phyloP scores from a whole-genome alignment of 129 eudicot genomes.

The Ambrosia trifida region DNA sequence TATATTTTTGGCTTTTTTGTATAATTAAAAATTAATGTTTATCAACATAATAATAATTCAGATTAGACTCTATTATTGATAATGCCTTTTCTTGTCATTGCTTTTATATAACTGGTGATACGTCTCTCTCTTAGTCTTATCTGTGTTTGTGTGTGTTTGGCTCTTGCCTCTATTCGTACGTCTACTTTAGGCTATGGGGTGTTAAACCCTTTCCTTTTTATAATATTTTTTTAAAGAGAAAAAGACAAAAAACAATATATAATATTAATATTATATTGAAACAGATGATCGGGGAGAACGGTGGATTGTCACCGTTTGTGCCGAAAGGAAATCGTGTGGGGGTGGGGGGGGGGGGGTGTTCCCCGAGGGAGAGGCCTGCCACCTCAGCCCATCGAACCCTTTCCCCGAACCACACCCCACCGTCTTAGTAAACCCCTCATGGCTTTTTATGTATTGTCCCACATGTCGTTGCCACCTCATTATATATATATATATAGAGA shows the following conservation, averaged over 20 bases:
- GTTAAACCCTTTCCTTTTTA: too few relatives aligned
- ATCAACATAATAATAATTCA: conserved; percentile 31
- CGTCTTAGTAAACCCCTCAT: not conserved
- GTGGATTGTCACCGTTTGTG: too few relatives aligned
- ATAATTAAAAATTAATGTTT: conserved; percentile 7
- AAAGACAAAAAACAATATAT: too few relatives aligned
- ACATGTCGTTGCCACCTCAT: conserved; percentile 14
- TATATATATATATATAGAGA: not conserved
- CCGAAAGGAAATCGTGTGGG: too few relatives aligned
- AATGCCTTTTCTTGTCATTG: conserved; percentile 31
- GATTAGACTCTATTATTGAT: conserved; percentile 20
- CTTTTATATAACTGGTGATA: conserved; percentile 27
- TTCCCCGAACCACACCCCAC: too few relatives aligned
- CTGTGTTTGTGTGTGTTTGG: conserved; percentile 23
- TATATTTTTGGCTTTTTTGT: conserved; percentile 27
- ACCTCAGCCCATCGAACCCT: too few relatives aligned
- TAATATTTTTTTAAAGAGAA: too few relatives aligned
- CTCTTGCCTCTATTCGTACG: conserved; percentile 20
- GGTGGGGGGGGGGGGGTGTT: too few relatives aligned
- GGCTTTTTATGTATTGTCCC: conserved; percentile 10
- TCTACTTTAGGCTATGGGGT: too few relatives aligned
- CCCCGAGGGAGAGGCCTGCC: too few relatives aligned
- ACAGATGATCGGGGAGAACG: too few relatives aligned
- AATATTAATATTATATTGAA: too few relatives aligned
- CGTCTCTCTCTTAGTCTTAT: conserved; percentile 33